These are phyloP conservation scores for Penicillium sp. DNA, from an alignment of 2,329 filamentous ascomycete genomes.

Conservation along the genomic window DNA sequence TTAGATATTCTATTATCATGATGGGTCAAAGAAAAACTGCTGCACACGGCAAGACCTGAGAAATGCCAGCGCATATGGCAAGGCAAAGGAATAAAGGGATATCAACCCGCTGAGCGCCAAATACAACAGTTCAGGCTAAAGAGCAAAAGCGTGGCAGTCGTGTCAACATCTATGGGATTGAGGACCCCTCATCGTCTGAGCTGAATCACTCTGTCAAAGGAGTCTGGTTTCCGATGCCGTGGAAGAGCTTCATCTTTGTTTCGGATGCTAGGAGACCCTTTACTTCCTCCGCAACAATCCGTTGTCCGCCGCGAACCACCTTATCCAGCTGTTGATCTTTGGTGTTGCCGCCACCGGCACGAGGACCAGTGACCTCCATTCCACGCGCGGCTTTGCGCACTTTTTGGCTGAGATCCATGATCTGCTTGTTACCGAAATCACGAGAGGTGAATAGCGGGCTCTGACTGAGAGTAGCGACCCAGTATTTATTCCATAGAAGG, in stretches of 20 bases:
- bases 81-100: neutral
- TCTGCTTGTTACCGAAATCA: slow-evolving; percentile 89
- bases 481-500: slow-evolving; percentile 95
- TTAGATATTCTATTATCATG: slow-evolving; percentile 4
- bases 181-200: neutral
- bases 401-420: slow-evolving; percentile 81
- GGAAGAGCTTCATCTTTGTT: slow-evolving; percentile 52
- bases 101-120: slow-evolving; percentile 12
- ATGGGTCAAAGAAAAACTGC: neutral
- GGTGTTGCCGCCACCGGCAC: slow-evolving; percentile 24
- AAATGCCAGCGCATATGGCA: neutral
- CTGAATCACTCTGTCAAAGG: slow-evolving; percentile 13
- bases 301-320: slow-evolving; percentile 55
- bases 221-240: slow-evolving; percentile 34
- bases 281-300: slow-evolving; percentile 56
- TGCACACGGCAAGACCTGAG: neutral
- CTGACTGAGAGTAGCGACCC: slow-evolving; percentile 89
- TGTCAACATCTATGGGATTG: slow-evolving; percentile 10
- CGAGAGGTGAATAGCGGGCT: slow-evolving; percentile 87
- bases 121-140: slow-evolving; percentile 3
- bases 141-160: slow-evolving; percentile 13
- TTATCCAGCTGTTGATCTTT: slow-evolving; percentile 51
- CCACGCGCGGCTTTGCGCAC: slow-evolving; percentile 62
- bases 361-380: slow-evolving; percentile 32
- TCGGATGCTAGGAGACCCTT: slow-evolving; percentile 47